phyloP scores from a whole-genome alignment of 1,139 yeast species.

The Suhomyces wounanorum region DNA sequence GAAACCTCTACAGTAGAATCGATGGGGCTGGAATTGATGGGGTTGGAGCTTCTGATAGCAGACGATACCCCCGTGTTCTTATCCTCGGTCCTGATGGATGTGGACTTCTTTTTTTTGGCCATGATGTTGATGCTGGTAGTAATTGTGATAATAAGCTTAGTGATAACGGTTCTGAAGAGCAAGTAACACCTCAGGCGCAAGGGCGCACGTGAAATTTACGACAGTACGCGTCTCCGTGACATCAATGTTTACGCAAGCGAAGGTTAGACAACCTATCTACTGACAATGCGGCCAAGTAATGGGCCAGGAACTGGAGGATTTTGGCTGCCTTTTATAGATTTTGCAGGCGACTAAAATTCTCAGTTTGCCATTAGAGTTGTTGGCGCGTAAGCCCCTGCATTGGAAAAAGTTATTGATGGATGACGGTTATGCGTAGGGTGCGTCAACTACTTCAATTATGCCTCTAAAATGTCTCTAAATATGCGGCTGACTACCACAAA shows the following conservation, averaged over 20 bases:
- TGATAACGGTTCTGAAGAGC: neutral
- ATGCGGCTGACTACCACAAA: neutral
- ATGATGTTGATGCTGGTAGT: neutral
- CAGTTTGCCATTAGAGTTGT: neutral
- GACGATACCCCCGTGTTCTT: neutral
- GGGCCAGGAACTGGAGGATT: no score
- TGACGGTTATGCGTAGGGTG: neutral
- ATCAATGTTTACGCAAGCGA: neutral
- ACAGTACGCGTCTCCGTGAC: neutral
- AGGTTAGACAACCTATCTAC: neutral
- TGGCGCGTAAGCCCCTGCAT: neutral
- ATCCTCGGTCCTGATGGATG: neutral
- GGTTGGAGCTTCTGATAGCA: neutral
- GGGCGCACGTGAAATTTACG: neutral
- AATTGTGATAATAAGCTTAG: neutral
- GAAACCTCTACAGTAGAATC: neutral
- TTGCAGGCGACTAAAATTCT: neutral
- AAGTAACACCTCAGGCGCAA: neutral
- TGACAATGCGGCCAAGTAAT: neutral
- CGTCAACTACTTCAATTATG: no score
- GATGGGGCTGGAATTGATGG: neutral
- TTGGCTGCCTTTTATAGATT: neutral
- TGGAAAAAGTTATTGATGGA: neutral
- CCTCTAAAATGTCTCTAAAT: neutral
- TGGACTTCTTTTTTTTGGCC: constrained; percentile 8